These are phyloP conservation scores for Coemansia erecta DNA, from an alignment of 192 early-diverging fungal genomes.

Conservation along the genomic window DNA sequence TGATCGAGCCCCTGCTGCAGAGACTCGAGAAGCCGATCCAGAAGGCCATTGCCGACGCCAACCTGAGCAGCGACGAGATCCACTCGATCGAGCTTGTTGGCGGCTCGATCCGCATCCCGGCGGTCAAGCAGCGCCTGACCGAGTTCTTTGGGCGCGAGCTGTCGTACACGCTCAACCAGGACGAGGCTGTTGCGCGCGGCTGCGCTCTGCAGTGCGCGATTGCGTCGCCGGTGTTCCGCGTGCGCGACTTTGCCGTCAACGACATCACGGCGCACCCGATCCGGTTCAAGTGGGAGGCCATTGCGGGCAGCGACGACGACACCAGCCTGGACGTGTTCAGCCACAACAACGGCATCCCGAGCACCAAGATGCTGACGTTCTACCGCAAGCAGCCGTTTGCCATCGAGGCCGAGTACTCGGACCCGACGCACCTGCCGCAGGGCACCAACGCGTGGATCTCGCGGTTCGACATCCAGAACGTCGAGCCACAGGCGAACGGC, in stretches of 20 bases:
- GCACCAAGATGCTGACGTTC: slow-evolving; percentile 90
- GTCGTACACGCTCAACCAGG: slow-evolving; percentile 93
- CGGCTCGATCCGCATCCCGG: slow-evolving; percentile 90
- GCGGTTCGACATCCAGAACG: slow-evolving; percentile 81
- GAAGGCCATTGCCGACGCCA: slow-evolving; percentile 74
- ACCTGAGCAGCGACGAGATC: slow-evolving; percentile 75
- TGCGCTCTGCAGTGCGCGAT: slow-evolving; percentile 97
- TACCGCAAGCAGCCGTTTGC: slow-evolving; percentile 81
- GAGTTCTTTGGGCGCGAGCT: slow-evolving; percentile 88
- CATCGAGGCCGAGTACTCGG: slow-evolving; percentile 76
- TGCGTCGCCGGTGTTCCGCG: slow-evolving; percentile 94
- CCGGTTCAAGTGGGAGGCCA: slow-evolving; percentile 80
- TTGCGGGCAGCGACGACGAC: slow-evolving; percentile 59
- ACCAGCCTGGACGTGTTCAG: slow-evolving; percentile 85
- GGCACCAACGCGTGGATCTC: slow-evolving; percentile 82
- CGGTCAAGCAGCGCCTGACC: slow-evolving; percentile 86
- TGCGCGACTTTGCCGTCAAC: slow-evolving; percentile 91
- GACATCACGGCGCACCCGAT: slow-evolving; percentile 90
- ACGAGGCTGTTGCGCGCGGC: slow-evolving; percentile 96
- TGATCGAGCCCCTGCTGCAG: slow-evolving; percentile 68
- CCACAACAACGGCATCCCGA: slow-evolving; percentile 82
- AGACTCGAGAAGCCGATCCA: slow-evolving; percentile 72
- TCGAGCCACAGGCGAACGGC: slow-evolving; percentile 60
- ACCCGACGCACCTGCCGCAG: slow-evolving; percentile 66
- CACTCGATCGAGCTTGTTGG: slow-evolving; percentile 94